Evolutionary conservation across 768 basidiomycete species (phyloP), one percentile per base, ranked within the genome.

Genomic region (Hericium coralloides): DNA sequence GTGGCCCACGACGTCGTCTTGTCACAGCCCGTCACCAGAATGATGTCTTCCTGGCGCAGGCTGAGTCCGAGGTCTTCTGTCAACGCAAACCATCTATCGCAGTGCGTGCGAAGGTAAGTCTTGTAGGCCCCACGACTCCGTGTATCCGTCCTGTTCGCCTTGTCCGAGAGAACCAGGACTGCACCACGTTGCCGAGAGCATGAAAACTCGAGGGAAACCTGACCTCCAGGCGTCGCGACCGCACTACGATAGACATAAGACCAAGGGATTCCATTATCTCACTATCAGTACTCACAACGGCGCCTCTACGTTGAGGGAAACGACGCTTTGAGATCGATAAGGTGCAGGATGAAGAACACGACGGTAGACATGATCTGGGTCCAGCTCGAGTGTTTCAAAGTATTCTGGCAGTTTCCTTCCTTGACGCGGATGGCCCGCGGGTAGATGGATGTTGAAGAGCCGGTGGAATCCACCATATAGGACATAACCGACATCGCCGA

Each of bases 401-500:
- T 38, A 36, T 12, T 57, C 56, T 2, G 63, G 63, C 20, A 61
- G 51, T 2, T 52, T 52, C 14, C 14, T 43, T 31, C 25, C 22
- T 4, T 25, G 48, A 20, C 49, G 20, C 20, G 39, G 45, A 36
- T 62, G 50, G 17, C 60, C 52, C 1, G 55, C 23, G 17, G 55
- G 18, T 6, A 52, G 38, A 8, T 52, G 58, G 9, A 61, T 53
- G 38, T 64, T 64, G 63, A 64, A 64, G 5, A 64, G 43, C 4
- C 63, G 63, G 23, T 53, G 45, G 58, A 64, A 64, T 2, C 53
- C 55, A 22, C 61, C 63, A 18, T 60, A 31, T n/a, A 38, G 17
- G 2, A 64, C 47, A 41, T 49, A 59, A 14, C 63, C 63, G 3
- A 64, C 63, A 38, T 64, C 63, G 2, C 63, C 63, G 25, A 64